A percentile compares a stretch with the other conserved stretches of the same genome.
phyloP scores from a whole-genome alignment of 176 grass and related monocot species.

The Avena sativa region DNA sequence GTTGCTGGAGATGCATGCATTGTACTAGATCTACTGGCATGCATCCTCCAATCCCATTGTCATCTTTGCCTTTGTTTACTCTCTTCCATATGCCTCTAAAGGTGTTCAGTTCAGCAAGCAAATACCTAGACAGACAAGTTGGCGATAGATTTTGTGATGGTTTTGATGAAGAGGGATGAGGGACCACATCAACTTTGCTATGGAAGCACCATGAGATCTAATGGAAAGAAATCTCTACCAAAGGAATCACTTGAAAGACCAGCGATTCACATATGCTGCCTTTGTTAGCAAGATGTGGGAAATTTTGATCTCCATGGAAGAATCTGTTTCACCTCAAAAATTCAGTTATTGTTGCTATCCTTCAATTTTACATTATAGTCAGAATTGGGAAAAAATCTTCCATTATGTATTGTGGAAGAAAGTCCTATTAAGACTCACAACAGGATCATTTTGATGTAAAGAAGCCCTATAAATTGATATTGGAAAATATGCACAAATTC shows the following conservation, averaged over 20 bases:
- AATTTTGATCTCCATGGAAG: neutral
- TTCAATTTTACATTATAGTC: neutral
- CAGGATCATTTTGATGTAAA: neutral
- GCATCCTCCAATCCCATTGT: slow-evolving; percentile 43
- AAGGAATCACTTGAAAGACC: neutral
- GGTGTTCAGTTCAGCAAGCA: slow-evolving; percentile 38
- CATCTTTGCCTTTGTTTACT: slow-evolving; percentile 31
- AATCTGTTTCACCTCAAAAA: neutral
- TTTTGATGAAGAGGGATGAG: neutral
- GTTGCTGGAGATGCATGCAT: neutral
- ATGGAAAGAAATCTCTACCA: neutral
- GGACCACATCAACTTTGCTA: slow-evolving; percentile 14
- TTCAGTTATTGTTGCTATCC: no score
- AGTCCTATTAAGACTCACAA: neutral
- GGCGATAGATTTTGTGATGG: neutral
- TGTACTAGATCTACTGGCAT: neutral
- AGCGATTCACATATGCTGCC: neutral
- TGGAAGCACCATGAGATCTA: slow-evolving; percentile 33
- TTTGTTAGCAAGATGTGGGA: neutral
- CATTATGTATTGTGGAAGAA: neutral
- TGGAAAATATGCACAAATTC: neutral
- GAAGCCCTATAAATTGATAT: neutral
- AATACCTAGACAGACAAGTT: slow-evolving; percentile 35
- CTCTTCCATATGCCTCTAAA: slow-evolving; percentile 44
- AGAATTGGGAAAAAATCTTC: neutral